phyloP scores from a whole-genome alignment of 345 rosid genomes.

The Pistacia vera region DNA sequence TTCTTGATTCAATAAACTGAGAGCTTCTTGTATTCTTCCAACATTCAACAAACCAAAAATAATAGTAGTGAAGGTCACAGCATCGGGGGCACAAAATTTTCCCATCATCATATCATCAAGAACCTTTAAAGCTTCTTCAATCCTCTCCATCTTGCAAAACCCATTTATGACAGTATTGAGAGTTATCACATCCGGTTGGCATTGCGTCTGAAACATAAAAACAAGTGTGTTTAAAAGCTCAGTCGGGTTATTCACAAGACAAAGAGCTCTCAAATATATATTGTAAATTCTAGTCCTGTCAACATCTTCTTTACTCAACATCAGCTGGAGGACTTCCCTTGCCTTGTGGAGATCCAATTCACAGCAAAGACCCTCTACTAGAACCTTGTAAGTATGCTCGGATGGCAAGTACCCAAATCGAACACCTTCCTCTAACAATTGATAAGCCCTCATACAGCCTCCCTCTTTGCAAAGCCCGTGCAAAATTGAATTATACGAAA shows the following conservation, averaged over 20 bases:
- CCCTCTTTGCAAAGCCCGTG: conserved; percentile 79
- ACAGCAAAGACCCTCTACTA: conserved; percentile 71
- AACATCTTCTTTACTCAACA: conserved; percentile 59
- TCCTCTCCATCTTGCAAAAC: conserved; percentile 72
- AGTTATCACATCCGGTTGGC: conserved; percentile 75
- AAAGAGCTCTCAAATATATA: conserved; percentile 74
- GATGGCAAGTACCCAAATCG: conserved; percentile 67
- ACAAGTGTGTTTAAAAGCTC: conserved; percentile 73
- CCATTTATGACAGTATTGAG: conserved; percentile 81
- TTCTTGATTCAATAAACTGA: conserved; percentile 44
- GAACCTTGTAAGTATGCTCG: conserved; percentile 68
- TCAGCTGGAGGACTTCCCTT: conserved; percentile 48
- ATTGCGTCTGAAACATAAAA: conserved; percentile 70
- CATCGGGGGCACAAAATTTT: conserved; percentile 75
- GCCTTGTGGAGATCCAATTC: conserved; percentile 59
- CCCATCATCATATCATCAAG: conserved; percentile 75
- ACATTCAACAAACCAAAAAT: conserved; percentile 60
- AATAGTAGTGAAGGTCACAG: conserved; percentile 68
- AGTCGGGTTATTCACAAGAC: conserved; percentile 55
- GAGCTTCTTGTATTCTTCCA: conserved; percentile 66
- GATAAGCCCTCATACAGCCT: conserved; percentile 79
- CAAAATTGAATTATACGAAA: conserved; percentile 73
- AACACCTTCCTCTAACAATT: conserved; percentile 73
- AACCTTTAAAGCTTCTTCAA: conserved; percentile 72
- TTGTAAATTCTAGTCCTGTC: conserved; percentile 69